These are phyloP conservation scores for Trichoderma lentiforme DNA, from an alignment of 2,329 filamentous ascomycete species.

Conservation along the genomic window DNA sequence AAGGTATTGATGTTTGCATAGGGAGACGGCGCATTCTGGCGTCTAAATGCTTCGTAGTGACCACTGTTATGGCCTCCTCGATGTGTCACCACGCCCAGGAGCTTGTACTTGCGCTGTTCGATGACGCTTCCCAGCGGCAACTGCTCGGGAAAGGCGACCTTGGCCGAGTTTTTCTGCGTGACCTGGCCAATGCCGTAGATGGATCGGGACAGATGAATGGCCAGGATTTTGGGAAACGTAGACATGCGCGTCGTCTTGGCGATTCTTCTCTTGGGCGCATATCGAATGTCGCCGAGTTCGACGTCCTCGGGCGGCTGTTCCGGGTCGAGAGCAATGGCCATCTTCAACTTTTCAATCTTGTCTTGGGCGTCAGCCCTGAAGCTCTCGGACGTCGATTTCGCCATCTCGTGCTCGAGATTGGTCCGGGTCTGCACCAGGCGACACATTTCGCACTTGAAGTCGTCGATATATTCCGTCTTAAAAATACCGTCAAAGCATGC, in stretches of 20 bases:
- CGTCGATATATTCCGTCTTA: slow-evolving; percentile 93
- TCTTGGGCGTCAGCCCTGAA: slow-evolving; percentile 51
- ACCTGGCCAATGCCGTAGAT: slow-evolving; percentile 76
- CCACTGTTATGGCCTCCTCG: slow-evolving; percentile 95
- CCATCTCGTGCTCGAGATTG: slow-evolving; percentile 58
- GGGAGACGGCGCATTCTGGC: slow-evolving; percentile 75
- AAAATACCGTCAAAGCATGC: slow-evolving; percentile 91
- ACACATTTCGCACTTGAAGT: slow-evolving; percentile 94
- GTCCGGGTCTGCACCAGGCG: slow-evolving; percentile 76
- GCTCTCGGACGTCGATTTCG: slow-evolving; percentile 49
- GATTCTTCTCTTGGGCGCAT: slow-evolving; percentile 79
- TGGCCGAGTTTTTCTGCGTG: slow-evolving; percentile 91
- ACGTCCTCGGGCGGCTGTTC: slow-evolving; percentile 72
- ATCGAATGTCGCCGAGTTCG: slow-evolving; percentile 67
- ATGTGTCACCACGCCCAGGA: slow-evolving; percentile 86
- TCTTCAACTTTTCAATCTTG: slow-evolving; percentile 63
- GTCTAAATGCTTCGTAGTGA: slow-evolving; percentile 93
- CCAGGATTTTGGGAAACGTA: slow-evolving; percentile 81
- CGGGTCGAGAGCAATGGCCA: slow-evolving; percentile 74
- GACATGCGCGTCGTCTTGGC: slow-evolving; percentile 85
- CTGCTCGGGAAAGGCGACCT: slow-evolving; percentile 87
- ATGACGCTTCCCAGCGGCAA: slow-evolving; percentile 77
- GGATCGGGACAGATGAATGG: slow-evolving; percentile 87
- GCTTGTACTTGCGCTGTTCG: slow-evolving; percentile 73
- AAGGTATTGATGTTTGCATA: slow-evolving; percentile 82